Evolutionary conservation across 2,329 filamentous ascomycete species (phyloP), one percentile per base, ranked within the genome.

Genomic region (Botrytis aclada): DNA sequence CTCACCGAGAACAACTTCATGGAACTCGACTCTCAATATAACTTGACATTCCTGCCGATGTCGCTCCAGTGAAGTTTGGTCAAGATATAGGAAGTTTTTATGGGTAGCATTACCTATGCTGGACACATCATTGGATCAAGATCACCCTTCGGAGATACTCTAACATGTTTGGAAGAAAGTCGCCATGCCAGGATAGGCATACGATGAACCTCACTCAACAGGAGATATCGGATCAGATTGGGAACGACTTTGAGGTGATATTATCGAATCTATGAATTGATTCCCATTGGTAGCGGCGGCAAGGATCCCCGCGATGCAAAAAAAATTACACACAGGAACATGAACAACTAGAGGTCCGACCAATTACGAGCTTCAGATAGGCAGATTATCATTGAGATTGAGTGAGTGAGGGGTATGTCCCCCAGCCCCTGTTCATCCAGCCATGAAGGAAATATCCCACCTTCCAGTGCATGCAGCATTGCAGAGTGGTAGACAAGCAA

Each of bases 291-390:
- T 41, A 20, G 37, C 18, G 25, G 70, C 61, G n/a, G 20, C 63
- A 72, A 69, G 70, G 70, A 41, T 72, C 70, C 70, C 70, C 70
- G 62, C 70, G 39, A 29, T 34, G 51, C 51, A 47, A 47, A 72
- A 67, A 54, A 47, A 37, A 60, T 72, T 72, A 72, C 70, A 72
- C 70, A 72, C 70, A 72, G 70, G 43, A 72, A 72, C 51, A 62
- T 61, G 62, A 60, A 32, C n/a, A 20, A 69, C 22, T 22, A n/a
- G 29, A 41, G 62, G 1, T 66, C 37, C 22, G 63, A 69, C 70
- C 70, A 72, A 72, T 72, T 18, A 51, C 16, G 20, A 69, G 63
- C 63, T 61, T 41, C 41, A 70, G 62, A 72, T 72, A 72, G 51
- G 51, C 37, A 56, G 63, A 72, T 72, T 72, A 41, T 51, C 51